Conservation (phyloP, 176 grass and related monocot species). For the Tillandsia leiboldiana region DNA sequence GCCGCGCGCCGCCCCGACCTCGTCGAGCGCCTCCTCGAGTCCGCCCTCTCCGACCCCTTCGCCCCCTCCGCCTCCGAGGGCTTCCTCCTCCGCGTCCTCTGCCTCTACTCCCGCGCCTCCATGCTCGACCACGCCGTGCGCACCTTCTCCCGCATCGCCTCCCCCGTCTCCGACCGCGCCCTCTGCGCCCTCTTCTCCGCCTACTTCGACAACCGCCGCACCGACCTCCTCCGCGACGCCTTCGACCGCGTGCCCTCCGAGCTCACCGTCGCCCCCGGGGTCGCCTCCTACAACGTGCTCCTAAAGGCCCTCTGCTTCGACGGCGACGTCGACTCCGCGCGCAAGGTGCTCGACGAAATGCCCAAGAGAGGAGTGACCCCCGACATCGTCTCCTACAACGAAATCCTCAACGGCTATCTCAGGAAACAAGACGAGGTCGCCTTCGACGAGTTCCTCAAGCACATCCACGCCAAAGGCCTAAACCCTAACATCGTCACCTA, state of each 20-base stretch:
- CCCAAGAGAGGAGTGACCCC: constrained; percentile 25
- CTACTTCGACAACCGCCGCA: constrained; percentile 49
- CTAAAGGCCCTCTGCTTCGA: constrained; percentile 26
- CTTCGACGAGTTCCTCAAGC: constrained; percentile 45
- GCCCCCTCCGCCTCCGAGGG: constrained; percentile 45
- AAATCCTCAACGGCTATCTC: constrained; percentile 55
- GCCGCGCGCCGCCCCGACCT: constrained; percentile 2
- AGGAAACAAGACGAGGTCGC: constrained; percentile 22
- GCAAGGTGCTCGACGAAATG: constrained; percentile 49
- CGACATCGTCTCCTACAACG: constrained; percentile 71
- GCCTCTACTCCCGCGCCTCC: constrained; percentile 37
- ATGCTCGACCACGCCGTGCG: constrained; percentile 56
- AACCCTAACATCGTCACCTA: constrained; percentile 46
- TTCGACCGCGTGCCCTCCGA: constrained; percentile 37
- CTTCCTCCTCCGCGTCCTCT: constrained; percentile 59
- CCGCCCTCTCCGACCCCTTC: constrained; percentile 1
- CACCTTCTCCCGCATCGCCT: constrained; percentile 43
- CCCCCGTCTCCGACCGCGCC: constrained; percentile 34
- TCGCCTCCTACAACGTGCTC: constrained; percentile 55
- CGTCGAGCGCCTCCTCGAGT: constrained; percentile 24
- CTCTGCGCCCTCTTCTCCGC: constrained; percentile 62
- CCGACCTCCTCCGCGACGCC: constrained; percentile 35
- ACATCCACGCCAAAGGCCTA: constrained; percentile 21
- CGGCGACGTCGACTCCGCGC: constrained; percentile 28
- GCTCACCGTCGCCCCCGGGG: constrained; percentile 29